Evolutionary conservation across 805 yeast genomes (phyloP).

Genomic region (Zygotorulaspora florentina): DNA sequence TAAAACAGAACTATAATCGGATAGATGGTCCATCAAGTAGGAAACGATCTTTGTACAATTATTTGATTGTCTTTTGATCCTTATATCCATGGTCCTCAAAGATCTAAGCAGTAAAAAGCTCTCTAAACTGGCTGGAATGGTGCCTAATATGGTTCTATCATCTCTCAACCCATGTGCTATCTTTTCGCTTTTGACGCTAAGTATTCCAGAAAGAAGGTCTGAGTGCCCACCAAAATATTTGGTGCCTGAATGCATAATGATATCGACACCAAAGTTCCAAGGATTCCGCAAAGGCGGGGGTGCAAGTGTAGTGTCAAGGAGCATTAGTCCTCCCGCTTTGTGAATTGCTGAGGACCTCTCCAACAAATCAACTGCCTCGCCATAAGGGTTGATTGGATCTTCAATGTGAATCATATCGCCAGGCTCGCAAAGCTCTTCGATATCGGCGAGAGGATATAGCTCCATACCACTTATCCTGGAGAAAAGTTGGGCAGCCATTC

Average conservation of each 20-base stretch:
- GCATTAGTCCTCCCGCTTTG: not conserved
- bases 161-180: slow-evolving; percentile 10
- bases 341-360: not conserved
- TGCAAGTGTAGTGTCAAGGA: not conserved
- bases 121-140: slow-evolving; percentile 12
- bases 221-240: slow-evolving; percentile 18
- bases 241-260: slow-evolving; percentile 15
- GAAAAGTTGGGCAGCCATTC: slow-evolving; percentile 31
- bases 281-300: not conserved
- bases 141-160: slow-evolving; percentile 8
- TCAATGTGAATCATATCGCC: slow-evolving; percentile 78
- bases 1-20: slow-evolving; percentile 6
- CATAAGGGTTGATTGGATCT: slow-evolving; percentile 83
- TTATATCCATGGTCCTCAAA: slow-evolving; percentile 10
- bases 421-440: slow-evolving; percentile 40
- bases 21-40: slow-evolving; percentile 8
- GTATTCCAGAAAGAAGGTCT: slow-evolving; percentile 13
- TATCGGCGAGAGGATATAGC: slow-evolving; percentile 43
- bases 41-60: not conserved
- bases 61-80: slow-evolving; percentile 11
- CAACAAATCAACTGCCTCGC: slow-evolving; percentile 52
- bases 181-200: slow-evolving; percentile 10
- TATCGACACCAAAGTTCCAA: slow-evolving; percentile 11
- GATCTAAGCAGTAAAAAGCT: slow-evolving; percentile 11
- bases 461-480: slow-evolving; percentile 54